Conservation (phyloP, 805 yeast genomes). For the Metschnikowia lachancei region DNA sequence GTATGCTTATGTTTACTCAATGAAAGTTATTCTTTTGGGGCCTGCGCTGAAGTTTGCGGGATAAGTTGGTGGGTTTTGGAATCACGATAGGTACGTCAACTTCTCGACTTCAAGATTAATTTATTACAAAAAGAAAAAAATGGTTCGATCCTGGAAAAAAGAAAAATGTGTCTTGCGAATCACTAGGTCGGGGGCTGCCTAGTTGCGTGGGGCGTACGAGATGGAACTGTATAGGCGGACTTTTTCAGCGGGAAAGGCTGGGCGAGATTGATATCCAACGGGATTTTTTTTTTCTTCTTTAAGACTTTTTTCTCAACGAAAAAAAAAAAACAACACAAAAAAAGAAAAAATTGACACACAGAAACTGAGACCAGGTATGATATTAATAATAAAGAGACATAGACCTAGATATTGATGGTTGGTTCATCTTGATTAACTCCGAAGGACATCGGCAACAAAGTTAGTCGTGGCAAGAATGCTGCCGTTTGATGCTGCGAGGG, state of each 20-base stretch:
- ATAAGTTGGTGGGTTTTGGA: not conserved
- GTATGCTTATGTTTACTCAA: not conserved
- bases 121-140: not conserved
- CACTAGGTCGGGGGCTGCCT: conserved; percentile 1
- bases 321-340: too few species aligned
- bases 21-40: not conserved
- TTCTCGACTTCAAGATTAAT: not conserved
- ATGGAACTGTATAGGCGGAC: conserved; percentile 10
- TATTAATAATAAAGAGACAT: too few species aligned
- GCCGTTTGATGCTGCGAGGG: conserved; percentile 3
- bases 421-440: too few species aligned
- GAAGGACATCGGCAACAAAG: too few species aligned
- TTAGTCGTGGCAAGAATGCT: conserved; percentile 1
- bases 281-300: not conserved
- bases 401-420: too few species aligned
- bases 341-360: too few species aligned
- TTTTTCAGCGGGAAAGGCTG: not conserved
- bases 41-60: not conserved
- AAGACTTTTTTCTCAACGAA: not conserved
- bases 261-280: not conserved
- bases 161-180: conserved; percentile 7
- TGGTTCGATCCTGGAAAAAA: not conserved
- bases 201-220: conserved; percentile 12
- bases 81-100: not conserved
- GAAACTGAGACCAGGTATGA: too few species aligned